Base-by-base conservation (phyloP, 2,329 filamentous ascomycete genomes). In the Metarhizium sp. region DNA sequence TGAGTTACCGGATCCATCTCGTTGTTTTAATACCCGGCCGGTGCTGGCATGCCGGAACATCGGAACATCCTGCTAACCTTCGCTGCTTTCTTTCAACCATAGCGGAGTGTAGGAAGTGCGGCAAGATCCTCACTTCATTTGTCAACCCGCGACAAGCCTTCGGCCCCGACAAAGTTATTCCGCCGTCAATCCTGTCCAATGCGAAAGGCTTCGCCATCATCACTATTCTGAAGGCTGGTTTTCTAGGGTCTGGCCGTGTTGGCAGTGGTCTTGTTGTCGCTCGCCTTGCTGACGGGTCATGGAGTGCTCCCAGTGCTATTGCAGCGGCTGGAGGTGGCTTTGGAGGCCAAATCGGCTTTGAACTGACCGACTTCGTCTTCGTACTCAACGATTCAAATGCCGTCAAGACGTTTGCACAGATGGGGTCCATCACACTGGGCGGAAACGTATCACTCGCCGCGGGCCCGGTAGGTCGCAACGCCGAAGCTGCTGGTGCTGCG, bases 51-150 rank as follows among this genome's bases (percentile, higher is more conserved):
- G 7, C 45, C 10, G 45, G 45, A 48, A 29, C 47, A 42, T 25
- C 53, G 42, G 36, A 18, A 32, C 46, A 30, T 42, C 13, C 42
- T 7, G 43, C 30, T 38, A 18, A 40, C 13, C 43, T 6, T 20
- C 3, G 38, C 20, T 16, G 45, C 45, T 30, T 43, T 57, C 59
- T 61, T 62, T 55, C 60, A 52, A 54, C 56, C 3, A 50, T 72
- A 96, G 92, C 90, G 77, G 94, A 99, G 77, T 97, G 94, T 76
- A 94, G 88, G 73, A 99, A 99, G 75, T 94, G 91, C 69, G 88
- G 88, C 68, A 96, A 95, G 78, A 97, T 97, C 66, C 82, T 99
- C 63, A 83, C 88, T 49, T 95, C 92, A 13, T 99, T 99, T 70
- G 82, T 97, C 69, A 94, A 97, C 69, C 94, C 94, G 20, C 83